Evolutionary conservation across 1,284 basidiomycete genomes (phyloP).

Genomic region (Dichomitus squalens): DNA sequence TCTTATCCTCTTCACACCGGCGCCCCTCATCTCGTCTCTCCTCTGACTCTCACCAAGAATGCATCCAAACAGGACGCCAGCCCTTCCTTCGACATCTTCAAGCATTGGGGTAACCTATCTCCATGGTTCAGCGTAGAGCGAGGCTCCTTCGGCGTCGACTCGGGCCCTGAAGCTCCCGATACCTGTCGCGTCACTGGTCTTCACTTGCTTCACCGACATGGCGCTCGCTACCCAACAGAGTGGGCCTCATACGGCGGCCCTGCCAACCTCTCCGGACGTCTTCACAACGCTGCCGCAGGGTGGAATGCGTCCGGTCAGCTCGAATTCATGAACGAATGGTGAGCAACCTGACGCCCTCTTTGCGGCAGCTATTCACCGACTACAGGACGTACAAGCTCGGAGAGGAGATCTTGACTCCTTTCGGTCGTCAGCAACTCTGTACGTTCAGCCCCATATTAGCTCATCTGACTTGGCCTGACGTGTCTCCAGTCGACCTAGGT

Average conservation of each 20-base stretch:
- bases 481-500: conserved; percentile 63
- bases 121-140: conserved; percentile 82
- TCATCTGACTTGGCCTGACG: not conserved
- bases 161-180: conserved; percentile 69
- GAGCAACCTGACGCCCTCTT: conserved; percentile 13
- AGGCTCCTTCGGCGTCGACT: conserved; percentile 72
- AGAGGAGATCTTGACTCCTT: conserved; percentile 81
- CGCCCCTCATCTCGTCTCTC: conserved; percentile 64
- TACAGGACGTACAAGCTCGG: conserved; percentile 79
- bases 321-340: conserved; percentile 79
- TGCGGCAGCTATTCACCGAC: conserved; percentile 2
- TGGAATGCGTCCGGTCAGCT: conserved; percentile 70
- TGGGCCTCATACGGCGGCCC: conserved; percentile 69
- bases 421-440: conserved; percentile 82
- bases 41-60: conserved; percentile 30
- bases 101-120: conserved; percentile 81
- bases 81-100: conserved; percentile 62
- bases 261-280: conserved; percentile 56
- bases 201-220: conserved; percentile 80
- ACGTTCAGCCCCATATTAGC: not conserved
- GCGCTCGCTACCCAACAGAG: conserved; percentile 80
- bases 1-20: conserved; percentile 74
- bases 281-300: conserved; percentile 53
- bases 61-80: conserved; percentile 25
- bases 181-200: conserved; percentile 72